phyloP scores from a whole-genome alignment of 768 basidiomycete species.

The Auricularia heimuer region DNA sequence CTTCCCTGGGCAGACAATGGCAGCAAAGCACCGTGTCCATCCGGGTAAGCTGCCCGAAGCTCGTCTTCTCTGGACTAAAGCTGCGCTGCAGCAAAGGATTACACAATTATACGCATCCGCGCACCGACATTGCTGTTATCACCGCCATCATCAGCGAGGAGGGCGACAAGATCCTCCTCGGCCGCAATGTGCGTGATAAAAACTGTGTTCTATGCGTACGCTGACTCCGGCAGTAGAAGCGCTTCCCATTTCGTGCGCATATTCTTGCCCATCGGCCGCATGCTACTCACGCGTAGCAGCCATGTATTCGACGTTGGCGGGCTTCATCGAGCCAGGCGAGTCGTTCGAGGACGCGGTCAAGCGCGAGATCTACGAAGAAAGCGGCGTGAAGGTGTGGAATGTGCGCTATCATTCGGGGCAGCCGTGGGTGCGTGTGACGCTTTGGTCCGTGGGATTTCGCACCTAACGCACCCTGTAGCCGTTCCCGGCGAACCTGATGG shows the following conservation, averaged over 20 bases:
- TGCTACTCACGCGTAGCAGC: slow-evolving; percentile 6
- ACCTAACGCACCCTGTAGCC: slow-evolving; percentile 41
- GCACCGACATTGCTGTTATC: slow-evolving; percentile 86
- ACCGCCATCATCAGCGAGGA: slow-evolving; percentile 76
- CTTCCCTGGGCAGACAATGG: slow-evolving; percentile 65
- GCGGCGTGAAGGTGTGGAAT: slow-evolving; percentile 78
- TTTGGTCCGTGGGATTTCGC: background rate
- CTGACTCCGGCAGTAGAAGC: slow-evolving; percentile 13
- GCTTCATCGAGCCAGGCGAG: slow-evolving; percentile 92
- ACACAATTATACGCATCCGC: slow-evolving; percentile 76
- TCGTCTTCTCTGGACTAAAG: background rate
- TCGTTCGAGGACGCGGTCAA: slow-evolving; percentile 88
- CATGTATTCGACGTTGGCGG: slow-evolving; percentile 85
- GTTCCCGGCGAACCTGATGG: slow-evolving; percentile 83
- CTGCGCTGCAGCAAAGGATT: slow-evolving; percentile 52
- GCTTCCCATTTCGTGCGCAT: slow-evolving; percentile 24
- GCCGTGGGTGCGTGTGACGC: slow-evolving; percentile 56
- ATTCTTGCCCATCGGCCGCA: background rate
- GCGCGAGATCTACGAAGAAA: slow-evolving; percentile 94
- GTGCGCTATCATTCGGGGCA: slow-evolving; percentile 78
- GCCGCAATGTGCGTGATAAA: slow-evolving; percentile 55
- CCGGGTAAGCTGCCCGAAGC: slow-evolving; percentile 40
- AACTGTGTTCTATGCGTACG: background rate
- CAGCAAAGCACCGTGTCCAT: slow-evolving; percentile 57
- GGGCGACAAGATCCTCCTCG: slow-evolving; percentile 77